Base-by-base conservation (phyloP, 441 rosid genomes). In the Populus tomentosa region DNA sequence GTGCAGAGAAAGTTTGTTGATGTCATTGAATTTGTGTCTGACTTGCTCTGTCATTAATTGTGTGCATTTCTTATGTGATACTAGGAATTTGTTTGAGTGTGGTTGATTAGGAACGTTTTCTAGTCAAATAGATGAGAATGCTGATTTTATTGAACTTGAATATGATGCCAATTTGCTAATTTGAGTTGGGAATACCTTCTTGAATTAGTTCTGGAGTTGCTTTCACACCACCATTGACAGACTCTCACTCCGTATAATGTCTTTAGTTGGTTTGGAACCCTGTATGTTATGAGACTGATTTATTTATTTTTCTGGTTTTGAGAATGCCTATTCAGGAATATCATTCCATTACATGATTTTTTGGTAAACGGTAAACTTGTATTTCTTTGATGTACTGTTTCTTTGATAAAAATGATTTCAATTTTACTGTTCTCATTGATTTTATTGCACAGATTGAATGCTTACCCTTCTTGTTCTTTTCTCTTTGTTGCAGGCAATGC, bases 401-500 rank as follows among this genome's bases (percentile, higher is more conserved):
- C n/a, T 7, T 26, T 65, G 26, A 66, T 28, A 3, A 69, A 24
- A 38, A 21, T 32, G 24, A 9, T 21, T 69, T 30, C 68, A 18
- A 69, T 75, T 33, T 80, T n/a, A 33, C 38, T 18, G 56, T 62
- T 71, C 66, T 46, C 21, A 8, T 69, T 33, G 46, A 36, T 69
- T n/a, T 40, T 46, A 32, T 56, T 75, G n/a, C 33, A 33, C 28
- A 33, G 13, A 10, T 24, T 6, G 35, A 20, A 26, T 61, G 3
- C 77, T 74, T 38, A 28, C 36, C 26, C 36, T 66, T 69, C 61
- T 26, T 74, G 40, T 71, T 69, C 75, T 63, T 46, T 38, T 74
- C 70, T 86, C 74, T 40, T 66, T 78, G 75, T 35, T 85, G 86
- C 83, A 94, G 98, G 97, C 72, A 89, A 82, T 83, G 85, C 88